Evolutionary conservation across 2,329 filamentous ascomycete species (phyloP).

Genomic region (Hirsutella thompsonii): DNA sequence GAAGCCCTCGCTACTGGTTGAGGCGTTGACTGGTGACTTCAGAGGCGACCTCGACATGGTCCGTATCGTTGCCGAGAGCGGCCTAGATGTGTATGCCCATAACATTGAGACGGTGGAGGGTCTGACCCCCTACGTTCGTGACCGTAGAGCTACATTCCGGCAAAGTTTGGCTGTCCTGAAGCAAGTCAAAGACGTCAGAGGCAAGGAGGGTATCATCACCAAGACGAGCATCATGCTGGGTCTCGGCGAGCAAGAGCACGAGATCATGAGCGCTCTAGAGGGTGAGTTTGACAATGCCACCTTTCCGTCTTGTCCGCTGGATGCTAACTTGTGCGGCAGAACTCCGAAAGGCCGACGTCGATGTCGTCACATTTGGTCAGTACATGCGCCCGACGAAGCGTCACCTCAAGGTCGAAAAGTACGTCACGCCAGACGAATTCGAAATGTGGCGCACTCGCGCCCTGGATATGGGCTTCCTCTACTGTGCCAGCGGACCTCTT

Average conservation of each 20-base stretch:
- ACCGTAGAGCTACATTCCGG: slow-evolving; percentile 78
- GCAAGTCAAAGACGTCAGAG: slow-evolving; percentile 65
- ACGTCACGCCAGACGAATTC: slow-evolving; percentile 83
- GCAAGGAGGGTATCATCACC: slow-evolving; percentile 67
- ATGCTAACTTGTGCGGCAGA: slow-evolving; percentile 29
- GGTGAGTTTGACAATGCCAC: slow-evolving; percentile 29
- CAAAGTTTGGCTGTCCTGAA: slow-evolving; percentile 72
- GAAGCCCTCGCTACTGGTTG: slow-evolving; percentile 63
- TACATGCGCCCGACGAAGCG: slow-evolving; percentile 99
- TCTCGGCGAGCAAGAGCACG: slow-evolving; percentile 79
- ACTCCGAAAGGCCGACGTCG: slow-evolving; percentile 67
- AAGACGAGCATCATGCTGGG: slow-evolving; percentile 98
- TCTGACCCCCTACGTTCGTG: slow-evolving; percentile 78
- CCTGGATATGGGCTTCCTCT: slow-evolving; percentile 90
- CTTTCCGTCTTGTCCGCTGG: too few species aligned
- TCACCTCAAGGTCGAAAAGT: slow-evolving; percentile 93
- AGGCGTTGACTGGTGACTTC: slow-evolving; percentile 82
- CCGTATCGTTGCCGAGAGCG: slow-evolving; percentile 67
- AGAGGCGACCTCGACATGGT: slow-evolving; percentile 80
- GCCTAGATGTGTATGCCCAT: slow-evolving; percentile 91
- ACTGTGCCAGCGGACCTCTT: slow-evolving; percentile 85
- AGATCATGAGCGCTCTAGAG: slow-evolving; percentile 66
- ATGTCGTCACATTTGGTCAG: slow-evolving; percentile 98
- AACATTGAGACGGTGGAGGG: slow-evolving; percentile 93
- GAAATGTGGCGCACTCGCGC: slow-evolving; percentile 85